Base-by-base conservation (phyloP, 192 early-diverging fungal species). In the Coemansia sp. region DNA sequence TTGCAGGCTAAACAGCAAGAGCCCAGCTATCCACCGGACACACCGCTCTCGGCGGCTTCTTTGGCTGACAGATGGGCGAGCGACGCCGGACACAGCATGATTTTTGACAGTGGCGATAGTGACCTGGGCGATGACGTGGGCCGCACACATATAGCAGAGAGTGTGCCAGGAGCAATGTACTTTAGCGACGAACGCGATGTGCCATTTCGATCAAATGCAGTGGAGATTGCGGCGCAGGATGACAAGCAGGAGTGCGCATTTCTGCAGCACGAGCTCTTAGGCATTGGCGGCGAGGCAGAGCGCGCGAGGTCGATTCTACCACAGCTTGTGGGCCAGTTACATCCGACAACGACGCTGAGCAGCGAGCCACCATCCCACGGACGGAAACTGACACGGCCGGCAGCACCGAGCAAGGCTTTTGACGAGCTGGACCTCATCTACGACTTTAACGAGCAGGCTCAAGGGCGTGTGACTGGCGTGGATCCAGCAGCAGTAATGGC, bases 211-310 rank as follows among this genome's bases (percentile, higher is more conserved):
- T 60, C 71, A 30, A 74, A 70, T 22, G 80, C 80, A 0, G 80
- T 74, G 7, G 73, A 74, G 54, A 77, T 77, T 32, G 80, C 80
- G 2, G 75, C 67, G 18, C 73, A 77, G 44, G 80, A 82, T 50
- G 74, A 82, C 56, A 69, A 67, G 59, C 57, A 56, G 57, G 74
- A 82, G 51, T 77, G 70, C 44, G 78, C 78, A 34, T 81, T 81
- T 55, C 38, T 81, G 49, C 57, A 73, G 23, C 48, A 50, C 14
- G 60, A 51, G 48, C 50, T 21, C 23, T 25, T 7, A n/a, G 30
- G 30, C 31, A 54, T 56, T 18, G 59, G 58, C 30, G 16, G 54
- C 56, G 77, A 72, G 41, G 5, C 52, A 6, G 65, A 68, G 63
- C 71, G 77, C 1, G 51, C 71, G 12, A 67, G 67, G 30, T 52